A percentile compares a stretch with the other conserved stretches of the same genome.
Conservation (phyloP, 2,329 filamentous ascomycete species). For the Scytalidium sp. region DNA sequence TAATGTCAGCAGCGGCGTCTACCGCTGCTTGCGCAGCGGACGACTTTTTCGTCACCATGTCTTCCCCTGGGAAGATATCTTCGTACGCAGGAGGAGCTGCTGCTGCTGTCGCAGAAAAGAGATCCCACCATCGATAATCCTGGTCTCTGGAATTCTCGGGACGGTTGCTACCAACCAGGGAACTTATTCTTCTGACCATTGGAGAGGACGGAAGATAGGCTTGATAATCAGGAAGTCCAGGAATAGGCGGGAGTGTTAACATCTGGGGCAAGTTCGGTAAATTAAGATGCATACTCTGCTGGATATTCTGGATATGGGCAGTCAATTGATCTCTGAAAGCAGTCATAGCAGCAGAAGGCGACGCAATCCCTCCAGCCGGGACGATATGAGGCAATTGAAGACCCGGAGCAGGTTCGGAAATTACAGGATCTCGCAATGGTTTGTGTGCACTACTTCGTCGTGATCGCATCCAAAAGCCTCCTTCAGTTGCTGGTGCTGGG, state of each 20-base stretch:
- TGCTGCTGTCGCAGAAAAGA: constrained; percentile 51
- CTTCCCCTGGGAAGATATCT: constrained; percentile 65
- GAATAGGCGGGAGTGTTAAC: constrained; percentile 47
- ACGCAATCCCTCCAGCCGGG: constrained; percentile 31
- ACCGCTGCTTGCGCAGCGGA: constrained; percentile 56
- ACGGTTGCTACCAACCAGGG: constrained; percentile 58
- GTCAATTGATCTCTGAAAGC: constrained; percentile 72
- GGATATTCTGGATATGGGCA: constrained; percentile 72
- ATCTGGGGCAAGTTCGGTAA: constrained; percentile 61
- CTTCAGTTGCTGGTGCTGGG: constrained; percentile 22
- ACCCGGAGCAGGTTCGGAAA: not conserved
- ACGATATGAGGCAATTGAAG: constrained; percentile 20
- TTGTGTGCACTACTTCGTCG: constrained; percentile 27
- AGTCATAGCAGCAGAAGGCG: constrained; percentile 61
- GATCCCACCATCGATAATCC: constrained; percentile 65
- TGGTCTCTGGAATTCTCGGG: constrained; percentile 38
- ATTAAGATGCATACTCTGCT: constrained; percentile 63
- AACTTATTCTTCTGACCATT: constrained; percentile 70
- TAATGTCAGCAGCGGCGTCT: constrained; percentile 56
- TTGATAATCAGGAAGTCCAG: constrained; percentile 69
- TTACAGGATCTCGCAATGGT: constrained; percentile 5
- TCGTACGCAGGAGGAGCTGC: constrained; percentile 72
- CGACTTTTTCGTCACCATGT: constrained; percentile 53
- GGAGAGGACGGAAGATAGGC: constrained; percentile 56
- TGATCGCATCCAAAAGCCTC: constrained; percentile 30